Conservation (phyloP, 371 early-diverging fungal genomes). For the Parasitella parasitica region DNA sequence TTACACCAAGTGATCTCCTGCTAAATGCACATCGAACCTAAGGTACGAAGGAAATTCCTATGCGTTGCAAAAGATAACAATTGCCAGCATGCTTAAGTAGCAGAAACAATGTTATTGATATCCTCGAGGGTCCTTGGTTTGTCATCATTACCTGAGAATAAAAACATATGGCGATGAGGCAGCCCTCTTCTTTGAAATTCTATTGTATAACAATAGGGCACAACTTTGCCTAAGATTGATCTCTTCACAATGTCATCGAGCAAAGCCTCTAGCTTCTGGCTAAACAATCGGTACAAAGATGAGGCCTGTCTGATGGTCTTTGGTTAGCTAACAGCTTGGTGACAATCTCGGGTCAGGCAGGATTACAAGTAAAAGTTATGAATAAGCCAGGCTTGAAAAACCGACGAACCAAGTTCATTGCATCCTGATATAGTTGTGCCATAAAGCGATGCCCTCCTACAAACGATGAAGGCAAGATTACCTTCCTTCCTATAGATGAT, state of each 20-base stretch:
- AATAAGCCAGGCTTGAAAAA: constrained; percentile 36
- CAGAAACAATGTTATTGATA: constrained; percentile 5
- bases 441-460: constrained; percentile 22
- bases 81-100: constrained; percentile 29
- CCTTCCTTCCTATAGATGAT: background rate
- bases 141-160: background rate
- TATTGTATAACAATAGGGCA: background rate
- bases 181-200: constrained; percentile 36
- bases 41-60: constrained; percentile 11
- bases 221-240: constrained; percentile 14
- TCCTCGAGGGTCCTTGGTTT: background rate
- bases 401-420: constrained; percentile 17
- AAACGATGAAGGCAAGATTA: constrained; percentile 25
- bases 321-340: constrained; percentile 11
- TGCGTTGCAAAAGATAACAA: constrained; percentile 27
- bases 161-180: constrained; percentile 9
- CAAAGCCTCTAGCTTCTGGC: constrained; percentile 21
- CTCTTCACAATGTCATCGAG: constrained; percentile 24
- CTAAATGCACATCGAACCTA: constrained; percentile 20
- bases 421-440: constrained; percentile 26
- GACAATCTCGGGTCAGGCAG: constrained; percentile 26
- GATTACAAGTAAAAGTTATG: constrained; percentile 39
- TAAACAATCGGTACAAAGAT: constrained; percentile 22
- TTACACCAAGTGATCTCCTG: background rate
- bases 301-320: constrained; percentile 15